Conservation (phyloP, 2,329 filamentous ascomycete genomes). For the Scedosporium minutisporum region DNA sequence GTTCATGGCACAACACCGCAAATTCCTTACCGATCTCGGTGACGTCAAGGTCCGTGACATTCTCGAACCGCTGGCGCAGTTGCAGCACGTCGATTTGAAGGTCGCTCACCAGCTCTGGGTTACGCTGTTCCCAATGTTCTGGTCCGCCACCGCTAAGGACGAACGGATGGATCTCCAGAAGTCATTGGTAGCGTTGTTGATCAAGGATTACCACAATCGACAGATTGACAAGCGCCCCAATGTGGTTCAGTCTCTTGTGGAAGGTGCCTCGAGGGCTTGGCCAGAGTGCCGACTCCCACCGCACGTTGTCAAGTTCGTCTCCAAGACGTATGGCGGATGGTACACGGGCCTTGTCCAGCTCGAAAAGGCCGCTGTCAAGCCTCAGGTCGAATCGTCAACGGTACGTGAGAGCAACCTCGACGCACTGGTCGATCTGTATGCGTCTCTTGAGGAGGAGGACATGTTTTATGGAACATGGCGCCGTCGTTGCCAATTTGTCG, state of each 20-base stretch:
- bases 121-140: conserved; percentile 82
- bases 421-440: conserved; percentile 88
- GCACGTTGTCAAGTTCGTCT: conserved; percentile 91
- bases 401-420: conserved; percentile 93
- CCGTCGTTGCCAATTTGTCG: conserved; percentile 87
- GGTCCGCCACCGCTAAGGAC: conserved; percentile 79
- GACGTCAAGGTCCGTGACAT: conserved; percentile 84
- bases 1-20: conserved; percentile 66
- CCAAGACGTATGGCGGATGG: conserved; percentile 92
- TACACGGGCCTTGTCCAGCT: conserved; percentile 88
- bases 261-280: conserved; percentile 74
- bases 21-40: conserved; percentile 74
- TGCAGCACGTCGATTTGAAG: conserved; percentile 79
- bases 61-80: conserved; percentile 78
- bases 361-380: conserved; percentile 78
- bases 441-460: conserved; percentile 85
- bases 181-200: conserved; percentile 79
- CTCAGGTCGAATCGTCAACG: conserved; percentile 71
- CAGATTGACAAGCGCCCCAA: conserved; percentile 94
- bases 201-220: conserved; percentile 89
- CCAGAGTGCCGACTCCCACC: conserved; percentile 88
- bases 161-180: conserved; percentile 86
- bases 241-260: conserved; percentile 83
- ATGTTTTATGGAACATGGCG: conserved; percentile 97
- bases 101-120: conserved; percentile 88